phyloP scores from a whole-genome alignment of 2,329 filamentous ascomycete species.

The Cordyceps sp. region DNA sequence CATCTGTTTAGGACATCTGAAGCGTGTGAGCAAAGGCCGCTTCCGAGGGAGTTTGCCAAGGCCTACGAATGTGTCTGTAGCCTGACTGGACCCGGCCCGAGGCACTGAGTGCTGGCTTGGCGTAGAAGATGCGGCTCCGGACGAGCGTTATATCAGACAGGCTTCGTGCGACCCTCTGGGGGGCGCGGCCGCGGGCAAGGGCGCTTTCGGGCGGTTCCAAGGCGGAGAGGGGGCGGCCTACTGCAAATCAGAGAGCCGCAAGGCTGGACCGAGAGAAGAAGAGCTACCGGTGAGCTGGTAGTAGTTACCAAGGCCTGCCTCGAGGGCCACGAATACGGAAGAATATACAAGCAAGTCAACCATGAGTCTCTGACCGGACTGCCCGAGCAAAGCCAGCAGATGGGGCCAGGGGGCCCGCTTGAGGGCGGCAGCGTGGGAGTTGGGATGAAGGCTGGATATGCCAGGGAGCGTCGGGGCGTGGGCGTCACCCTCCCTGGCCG shows the following conservation, averaged over 20 bases:
- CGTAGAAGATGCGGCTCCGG: conserved; percentile 75
- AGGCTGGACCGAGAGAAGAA: background rate
- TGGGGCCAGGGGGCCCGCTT: conserved; percentile 60
- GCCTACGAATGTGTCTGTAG: conserved; percentile 64
- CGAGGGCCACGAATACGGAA: conserved; percentile 53
- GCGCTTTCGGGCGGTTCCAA: conserved; percentile 9
- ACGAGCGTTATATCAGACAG: conserved; percentile 55
- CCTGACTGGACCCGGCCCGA: conserved; percentile 55
- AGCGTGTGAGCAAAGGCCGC: conserved; percentile 5
- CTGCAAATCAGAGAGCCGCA: conserved; percentile 3
- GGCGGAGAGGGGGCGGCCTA: conserved; percentile 35
- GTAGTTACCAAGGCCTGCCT: conserved; percentile 45
- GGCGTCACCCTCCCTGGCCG: conserved; percentile 13
- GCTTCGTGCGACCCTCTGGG: conserved; percentile 8
- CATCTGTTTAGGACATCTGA: conserved; percentile 70
- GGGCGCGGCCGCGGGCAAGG: no score
- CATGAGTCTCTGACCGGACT: conserved; percentile 61
- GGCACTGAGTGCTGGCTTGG: conserved; percentile 52
- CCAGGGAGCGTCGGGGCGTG: conserved; percentile 40
- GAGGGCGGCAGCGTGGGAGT: conserved; percentile 51
- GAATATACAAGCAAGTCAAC: conserved; percentile 60
- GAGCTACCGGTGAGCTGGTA: conserved; percentile 61
- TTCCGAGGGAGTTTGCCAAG: background rate
- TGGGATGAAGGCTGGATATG: conserved; percentile 45
- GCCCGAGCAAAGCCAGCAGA: conserved; percentile 57